phyloP scores from a whole-genome alignment of 2,329 filamentous ascomycete species.

The Geoglossum cookeanum region DNA sequence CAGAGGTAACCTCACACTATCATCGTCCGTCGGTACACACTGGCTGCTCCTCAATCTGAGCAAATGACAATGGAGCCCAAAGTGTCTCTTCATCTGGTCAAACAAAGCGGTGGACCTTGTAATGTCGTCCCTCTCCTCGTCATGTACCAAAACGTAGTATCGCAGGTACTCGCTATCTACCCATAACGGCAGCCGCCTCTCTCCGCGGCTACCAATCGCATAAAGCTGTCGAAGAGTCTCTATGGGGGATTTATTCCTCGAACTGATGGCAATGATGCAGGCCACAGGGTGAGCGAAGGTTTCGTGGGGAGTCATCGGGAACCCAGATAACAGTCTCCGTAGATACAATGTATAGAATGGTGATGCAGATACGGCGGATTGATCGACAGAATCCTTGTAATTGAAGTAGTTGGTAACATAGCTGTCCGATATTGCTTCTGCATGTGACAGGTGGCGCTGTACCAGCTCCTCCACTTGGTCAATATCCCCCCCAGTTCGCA shows the following conservation, averaged over 20 bases:
- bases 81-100: slow-evolving; percentile 98
- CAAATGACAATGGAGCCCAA: slow-evolving; percentile 87
- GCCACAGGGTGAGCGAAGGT: slow-evolving; percentile 90
- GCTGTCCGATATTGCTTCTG: slow-evolving; percentile 33
- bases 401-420: slow-evolving; percentile 25
- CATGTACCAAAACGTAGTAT: slow-evolving; percentile 92
- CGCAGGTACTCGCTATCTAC: slow-evolving; percentile 81
- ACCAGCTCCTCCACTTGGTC: slow-evolving; percentile 62
- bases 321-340: slow-evolving; percentile 59
- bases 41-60: slow-evolving; percentile 68
- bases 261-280: slow-evolving; percentile 88
- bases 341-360: slow-evolving; percentile 77
- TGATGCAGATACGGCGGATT: slow-evolving; percentile 30
- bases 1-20: slow-evolving; percentile 61
- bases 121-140: slow-evolving; percentile 90
- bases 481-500: slow-evolving; percentile 32
- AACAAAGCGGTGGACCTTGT: slow-evolving; percentile 75
- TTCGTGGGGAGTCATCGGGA: slow-evolving; percentile 67
- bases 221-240: slow-evolving; percentile 76
- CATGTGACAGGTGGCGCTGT: slow-evolving; percentile 57
- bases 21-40: slow-evolving; percentile 77
- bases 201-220: slow-evolving; percentile 60
- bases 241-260: slow-evolving; percentile 63
- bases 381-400: slow-evolving; percentile 16
- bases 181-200: slow-evolving; percentile 58